Conservation (phyloP, 2,329 filamentous ascomycete genomes). For the Clathrospora elynae region DNA sequence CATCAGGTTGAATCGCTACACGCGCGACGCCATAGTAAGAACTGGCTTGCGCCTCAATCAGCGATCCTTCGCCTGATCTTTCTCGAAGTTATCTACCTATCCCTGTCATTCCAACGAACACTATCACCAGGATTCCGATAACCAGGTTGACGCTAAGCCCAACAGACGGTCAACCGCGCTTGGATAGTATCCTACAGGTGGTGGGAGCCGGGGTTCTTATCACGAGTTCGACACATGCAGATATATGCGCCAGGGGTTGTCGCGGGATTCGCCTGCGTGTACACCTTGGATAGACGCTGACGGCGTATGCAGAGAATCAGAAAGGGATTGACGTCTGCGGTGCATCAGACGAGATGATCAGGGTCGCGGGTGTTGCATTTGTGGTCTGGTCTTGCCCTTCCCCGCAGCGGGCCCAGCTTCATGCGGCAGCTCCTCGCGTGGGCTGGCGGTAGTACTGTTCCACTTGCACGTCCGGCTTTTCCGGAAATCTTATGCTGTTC, state of each 20-base stretch:
- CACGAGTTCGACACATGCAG: conserved; percentile 22
- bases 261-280: conserved; percentile 31
- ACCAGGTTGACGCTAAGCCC: conserved; percentile 31
- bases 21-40: conserved; percentile 18
- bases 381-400: conserved; percentile 9
- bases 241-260: conserved; percentile 20
- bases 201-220: conserved; percentile 23
- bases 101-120: conserved; percentile 8
- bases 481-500: no score
- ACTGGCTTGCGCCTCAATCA: conserved; percentile 19
- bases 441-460: conserved; percentile 1
- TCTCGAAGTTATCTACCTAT: conserved; percentile 24
- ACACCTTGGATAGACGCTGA: conserved; percentile 11
- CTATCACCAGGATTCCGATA: conserved; percentile 27
- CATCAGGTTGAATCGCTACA: conserved; percentile 14
- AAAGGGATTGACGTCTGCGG: conserved; percentile 2
- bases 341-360: conserved; percentile 7
- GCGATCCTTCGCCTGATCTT: conserved; percentile 18
- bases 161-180: conserved; percentile 20
- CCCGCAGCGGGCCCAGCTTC: conserved; percentile 15
- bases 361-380: conserved; percentile 7
- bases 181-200: conserved; percentile 20
- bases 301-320: not conserved
- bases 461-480: no score
- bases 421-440: conserved; percentile 16